Evolutionary conservation across 2,329 filamentous ascomycete species (phyloP).

Genomic region (Thermochaetoides dissita): DNA sequence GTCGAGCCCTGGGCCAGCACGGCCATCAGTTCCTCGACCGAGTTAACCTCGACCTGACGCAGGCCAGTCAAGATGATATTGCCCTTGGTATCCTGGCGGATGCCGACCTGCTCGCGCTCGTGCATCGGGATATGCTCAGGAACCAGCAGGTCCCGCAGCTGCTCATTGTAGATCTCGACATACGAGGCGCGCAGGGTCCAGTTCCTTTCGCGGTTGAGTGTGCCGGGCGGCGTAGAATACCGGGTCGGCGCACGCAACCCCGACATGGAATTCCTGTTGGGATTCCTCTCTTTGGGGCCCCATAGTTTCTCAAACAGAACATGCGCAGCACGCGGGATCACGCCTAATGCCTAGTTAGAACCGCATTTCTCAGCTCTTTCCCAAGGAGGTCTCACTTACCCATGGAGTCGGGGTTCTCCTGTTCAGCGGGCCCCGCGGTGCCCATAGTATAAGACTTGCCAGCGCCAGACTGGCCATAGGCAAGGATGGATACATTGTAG

Average conservation of each 20-base stretch:
- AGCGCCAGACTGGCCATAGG: conserved; percentile 93
- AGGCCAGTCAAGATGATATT: conserved; percentile 89
- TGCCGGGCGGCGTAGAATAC: conserved; percentile 47
- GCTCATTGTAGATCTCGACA: conserved; percentile 96
- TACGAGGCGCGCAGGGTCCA: conserved; percentile 94
- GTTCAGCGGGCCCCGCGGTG: conserved; percentile 72
- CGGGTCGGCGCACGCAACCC: conserved; percentile 68
- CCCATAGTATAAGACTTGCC: conserved; percentile 99
- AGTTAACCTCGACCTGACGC: conserved; percentile 76
- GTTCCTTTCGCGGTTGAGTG: conserved; percentile 47
- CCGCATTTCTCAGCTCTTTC: not conserved
- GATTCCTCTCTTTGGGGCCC: conserved; percentile 28
- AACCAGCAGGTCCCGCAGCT: conserved; percentile 76
- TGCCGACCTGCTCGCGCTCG: conserved; percentile 71
- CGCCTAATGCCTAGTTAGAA: conserved; percentile 39
- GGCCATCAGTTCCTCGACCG: conserved; percentile 76
- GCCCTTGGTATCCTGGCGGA: conserved; percentile 86
- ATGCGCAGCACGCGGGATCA: conserved; percentile 83
- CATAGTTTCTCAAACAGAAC: conserved; percentile 81
- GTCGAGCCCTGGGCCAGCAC: conserved; percentile 85
- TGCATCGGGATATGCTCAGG: conserved; percentile 54
- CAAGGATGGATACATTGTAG: conserved; percentile 95
- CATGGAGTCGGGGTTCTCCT: conserved; percentile 57
- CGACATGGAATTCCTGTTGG: conserved; percentile 53
- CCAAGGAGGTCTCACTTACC: conserved; percentile 40